Percentiles rank a stretch among this genome's conserved stretches.
phyloP scores from a whole-genome alignment of 257 asterid species.

The Cruciata laevipes region DNA sequence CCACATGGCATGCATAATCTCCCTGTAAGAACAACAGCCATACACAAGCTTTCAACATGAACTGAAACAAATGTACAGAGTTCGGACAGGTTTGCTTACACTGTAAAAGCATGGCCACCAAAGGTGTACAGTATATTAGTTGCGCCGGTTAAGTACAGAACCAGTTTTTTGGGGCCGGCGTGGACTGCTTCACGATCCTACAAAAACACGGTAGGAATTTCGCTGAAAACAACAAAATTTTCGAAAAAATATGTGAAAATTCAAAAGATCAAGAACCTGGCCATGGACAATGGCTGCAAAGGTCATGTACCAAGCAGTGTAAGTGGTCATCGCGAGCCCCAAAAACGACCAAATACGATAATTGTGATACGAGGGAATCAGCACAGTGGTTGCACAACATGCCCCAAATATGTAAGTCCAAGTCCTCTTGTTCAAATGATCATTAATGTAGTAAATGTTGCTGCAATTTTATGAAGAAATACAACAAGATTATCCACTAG shows the following conservation, averaged over 20 bases:
- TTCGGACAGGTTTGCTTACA: constrained; percentile 36
- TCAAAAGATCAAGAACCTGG: constrained; percentile 34
- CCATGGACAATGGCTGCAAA: constrained; percentile 62
- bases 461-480: constrained; percentile 29
- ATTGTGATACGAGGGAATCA: constrained; percentile 85
- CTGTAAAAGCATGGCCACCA: constrained; percentile 94
- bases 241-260: background rate
- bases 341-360: constrained; percentile 84
- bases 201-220: background rate
- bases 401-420: constrained; percentile 96
- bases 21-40: constrained; percentile 34
- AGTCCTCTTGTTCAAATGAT: constrained; percentile 78
- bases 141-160: constrained; percentile 83
- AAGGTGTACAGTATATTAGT: constrained; percentile 83
- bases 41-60: background rate
- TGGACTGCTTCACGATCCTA: constrained; percentile 57
- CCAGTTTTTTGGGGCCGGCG: constrained; percentile 57
- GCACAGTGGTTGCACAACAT: constrained; percentile 81
- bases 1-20: constrained; percentile 97
- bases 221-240: background rate
- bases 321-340: constrained; percentile 85
- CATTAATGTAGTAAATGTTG: constrained; percentile 73
- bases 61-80: background rate
- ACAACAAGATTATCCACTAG: background rate
- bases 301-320: constrained; percentile 88